A percentile compares a stretch with the other conserved stretches of the same genome.
phyloP scores from a whole-genome alignment of 1,139 yeast species.

The Eremothecium coryli region DNA sequence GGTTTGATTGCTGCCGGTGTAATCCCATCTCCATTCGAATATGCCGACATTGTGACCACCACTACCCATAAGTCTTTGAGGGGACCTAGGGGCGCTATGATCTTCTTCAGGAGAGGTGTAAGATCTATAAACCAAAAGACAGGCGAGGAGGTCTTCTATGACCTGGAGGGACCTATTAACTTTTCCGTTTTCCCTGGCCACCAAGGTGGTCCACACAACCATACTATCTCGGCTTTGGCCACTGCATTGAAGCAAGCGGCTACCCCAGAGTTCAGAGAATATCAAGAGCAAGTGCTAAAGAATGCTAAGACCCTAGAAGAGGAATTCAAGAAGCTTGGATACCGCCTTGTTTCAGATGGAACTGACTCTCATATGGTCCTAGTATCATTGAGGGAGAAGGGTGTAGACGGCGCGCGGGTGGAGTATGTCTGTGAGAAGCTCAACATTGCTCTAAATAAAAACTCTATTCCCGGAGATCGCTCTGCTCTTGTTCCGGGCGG shows the following conservation, averaged over 20 bases:
- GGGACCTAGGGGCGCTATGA: slow-evolving; percentile 99
- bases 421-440: slow-evolving; percentile 91
- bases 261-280: slow-evolving; percentile 82
- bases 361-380: slow-evolving; percentile 96
- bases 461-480: slow-evolving; percentile 97
- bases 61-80: slow-evolving; percentile 97
- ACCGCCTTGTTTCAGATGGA: slow-evolving; percentile 82
- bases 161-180: slow-evolving; percentile 90
- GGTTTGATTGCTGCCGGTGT: slow-evolving; percentile 96
- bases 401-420: slow-evolving; percentile 95
- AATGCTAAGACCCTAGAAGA: slow-evolving; percentile 80
- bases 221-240: slow-evolving; percentile 94
- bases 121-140: slow-evolving; percentile 83
- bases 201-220: slow-evolving; percentile 99
- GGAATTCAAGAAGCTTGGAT: slow-evolving; percentile 63
- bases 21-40: slow-evolving; percentile 90
- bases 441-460: slow-evolving; percentile 93
- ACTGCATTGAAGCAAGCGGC: slow-evolving; percentile 93
- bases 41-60: slow-evolving; percentile 95
- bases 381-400: slow-evolving; percentile 79
- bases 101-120: slow-evolving; percentile 94
- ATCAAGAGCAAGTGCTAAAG: slow-evolving; percentile 80
- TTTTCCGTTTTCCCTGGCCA: slow-evolving; percentile 99
- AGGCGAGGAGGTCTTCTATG: slow-evolving; percentile 82
- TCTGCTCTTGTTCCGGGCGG: slow-evolving; percentile 98